phyloP scores from a whole-genome alignment of 2,329 filamentous ascomycete genomes.

The Botryotinia convoluta region DNA sequence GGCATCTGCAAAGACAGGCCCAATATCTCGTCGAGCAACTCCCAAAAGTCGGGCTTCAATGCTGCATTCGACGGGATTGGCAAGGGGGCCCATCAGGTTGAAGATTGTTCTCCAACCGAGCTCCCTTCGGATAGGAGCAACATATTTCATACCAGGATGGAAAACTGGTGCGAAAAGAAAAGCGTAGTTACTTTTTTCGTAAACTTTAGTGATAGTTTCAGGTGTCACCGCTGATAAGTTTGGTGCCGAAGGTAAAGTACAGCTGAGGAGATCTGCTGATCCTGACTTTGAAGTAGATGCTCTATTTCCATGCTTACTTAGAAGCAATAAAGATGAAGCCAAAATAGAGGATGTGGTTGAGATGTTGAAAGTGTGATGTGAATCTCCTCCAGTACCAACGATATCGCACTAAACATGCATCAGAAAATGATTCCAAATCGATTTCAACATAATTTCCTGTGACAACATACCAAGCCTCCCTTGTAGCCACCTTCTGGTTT shows the following conservation, averaged over 20 bases:
- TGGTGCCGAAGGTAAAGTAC: constrained; percentile 69
- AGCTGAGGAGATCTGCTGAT: constrained; percentile 84
- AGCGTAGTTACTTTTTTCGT: constrained; percentile 80
- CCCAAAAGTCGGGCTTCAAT: constrained; percentile 93
- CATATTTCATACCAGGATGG: constrained; percentile 90
- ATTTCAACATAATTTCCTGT: not conserved
- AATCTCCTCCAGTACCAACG: constrained; percentile 94
- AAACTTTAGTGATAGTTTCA: constrained; percentile 67
- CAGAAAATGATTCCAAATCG: constrained; percentile 18
- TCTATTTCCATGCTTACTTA: constrained; percentile 94
- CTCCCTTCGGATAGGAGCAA: constrained; percentile 79
- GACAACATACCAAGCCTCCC: constrained; percentile 72
- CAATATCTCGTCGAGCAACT: constrained; percentile 83
- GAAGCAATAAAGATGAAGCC: constrained; percentile 76
- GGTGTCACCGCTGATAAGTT: constrained; percentile 73
- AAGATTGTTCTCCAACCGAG: constrained; percentile 96
- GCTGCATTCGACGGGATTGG: constrained; percentile 80
- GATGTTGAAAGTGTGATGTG: constrained; percentile 98
- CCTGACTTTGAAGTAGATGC: constrained; percentile 95
- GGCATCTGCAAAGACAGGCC: constrained; percentile 84
- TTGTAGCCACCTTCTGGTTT: constrained; percentile 70
- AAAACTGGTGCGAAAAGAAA: constrained; percentile 96
- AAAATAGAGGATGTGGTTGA: constrained; percentile 93
- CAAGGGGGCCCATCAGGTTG: constrained; percentile 89
- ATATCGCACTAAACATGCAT: constrained; percentile 67